Percentiles rank a stretch among this genome's conserved stretches.
These are phyloP conservation scores for Pseudotulostoma volvatum DNA, from an alignment of 495 filamentous ascomycete species.

Conservation along the genomic window DNA sequence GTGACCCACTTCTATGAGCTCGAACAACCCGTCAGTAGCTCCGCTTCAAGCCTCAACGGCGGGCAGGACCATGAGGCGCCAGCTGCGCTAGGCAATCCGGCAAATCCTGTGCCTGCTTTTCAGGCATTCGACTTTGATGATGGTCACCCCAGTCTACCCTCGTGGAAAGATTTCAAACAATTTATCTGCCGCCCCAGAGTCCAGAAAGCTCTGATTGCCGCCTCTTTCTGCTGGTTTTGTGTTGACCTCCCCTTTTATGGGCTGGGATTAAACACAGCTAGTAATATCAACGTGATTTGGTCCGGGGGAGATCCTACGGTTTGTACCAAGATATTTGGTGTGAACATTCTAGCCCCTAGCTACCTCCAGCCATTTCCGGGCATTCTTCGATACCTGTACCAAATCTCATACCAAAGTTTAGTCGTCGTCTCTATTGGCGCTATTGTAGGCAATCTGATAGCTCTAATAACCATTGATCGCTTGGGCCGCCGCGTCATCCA, in stretches of 20 bases:
- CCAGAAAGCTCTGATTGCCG: slow-evolving; percentile 34
- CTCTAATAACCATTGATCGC: slow-evolving; percentile 6
- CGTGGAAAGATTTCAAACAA: slow-evolving; percentile 20
- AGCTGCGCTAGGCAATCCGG: slow-evolving; percentile 11
- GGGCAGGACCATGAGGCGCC: no score
- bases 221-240: slow-evolving; percentile 32
- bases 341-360: neutral
- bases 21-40: no score
- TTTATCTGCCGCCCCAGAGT: slow-evolving; percentile 37
- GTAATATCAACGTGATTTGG: slow-evolving; percentile 17
- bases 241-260: slow-evolving; percentile 43
- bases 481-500: no score
- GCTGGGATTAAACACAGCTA: slow-evolving; percentile 30
- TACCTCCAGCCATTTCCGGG: neutral
- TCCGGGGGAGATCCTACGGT: neutral
- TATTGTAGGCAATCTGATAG: slow-evolving; percentile 11
- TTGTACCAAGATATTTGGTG: neutral
- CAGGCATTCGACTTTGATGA: slow-evolving; percentile 3
- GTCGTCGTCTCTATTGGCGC: slow-evolving; percentile 8
- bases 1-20: no score
- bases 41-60: no score
- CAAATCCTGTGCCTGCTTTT: slow-evolving; percentile 6
- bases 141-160: neutral
- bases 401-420: neutral
- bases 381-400: neutral